phyloP scores from a whole-genome alignment of 441 rosid genomes.

The Biscutella laevigata region DNA sequence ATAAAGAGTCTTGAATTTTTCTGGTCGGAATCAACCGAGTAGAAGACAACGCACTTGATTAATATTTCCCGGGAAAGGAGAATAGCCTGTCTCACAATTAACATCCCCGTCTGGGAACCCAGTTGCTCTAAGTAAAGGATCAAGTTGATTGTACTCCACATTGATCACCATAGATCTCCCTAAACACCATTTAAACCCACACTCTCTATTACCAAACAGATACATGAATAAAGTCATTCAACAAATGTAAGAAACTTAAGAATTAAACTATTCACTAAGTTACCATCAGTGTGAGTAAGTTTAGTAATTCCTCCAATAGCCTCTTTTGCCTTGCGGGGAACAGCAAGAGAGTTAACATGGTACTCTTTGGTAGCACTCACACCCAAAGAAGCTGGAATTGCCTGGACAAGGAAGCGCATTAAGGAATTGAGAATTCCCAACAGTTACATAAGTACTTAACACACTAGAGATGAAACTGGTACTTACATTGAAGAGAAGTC shows the following conservation, averaged over 20 bases:
- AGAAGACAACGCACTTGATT: slow-evolving; percentile 57
- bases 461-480: background rate
- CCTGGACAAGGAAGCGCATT: slow-evolving; percentile 36
- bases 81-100: slow-evolving; percentile 81
- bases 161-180: slow-evolving; percentile 94
- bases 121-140: slow-evolving; percentile 86
- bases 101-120: slow-evolving; percentile 84
- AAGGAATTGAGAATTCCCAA: background rate
- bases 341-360: slow-evolving; percentile 96
- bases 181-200: slow-evolving; percentile 28
- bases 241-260: background rate
- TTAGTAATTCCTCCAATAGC: slow-evolving; percentile 93
- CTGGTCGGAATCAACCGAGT: background rate
- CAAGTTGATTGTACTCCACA: slow-evolving; percentile 97
- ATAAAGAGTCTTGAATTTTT: background rate
- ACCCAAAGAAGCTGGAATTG: slow-evolving; percentile 87
- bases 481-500: slow-evolving; percentile 88
- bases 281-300: slow-evolving; percentile 91
- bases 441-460: background rate
- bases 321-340: slow-evolving; percentile 96
- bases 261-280: background rate
- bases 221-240: background rate
- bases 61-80: slow-evolving; percentile 96
- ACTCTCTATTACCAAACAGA: background rate
- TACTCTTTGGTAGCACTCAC: slow-evolving; percentile 74